Evolutionary conservation across 257 asterid species (phyloP).

Genomic region (Forsythia viridissima): DNA sequence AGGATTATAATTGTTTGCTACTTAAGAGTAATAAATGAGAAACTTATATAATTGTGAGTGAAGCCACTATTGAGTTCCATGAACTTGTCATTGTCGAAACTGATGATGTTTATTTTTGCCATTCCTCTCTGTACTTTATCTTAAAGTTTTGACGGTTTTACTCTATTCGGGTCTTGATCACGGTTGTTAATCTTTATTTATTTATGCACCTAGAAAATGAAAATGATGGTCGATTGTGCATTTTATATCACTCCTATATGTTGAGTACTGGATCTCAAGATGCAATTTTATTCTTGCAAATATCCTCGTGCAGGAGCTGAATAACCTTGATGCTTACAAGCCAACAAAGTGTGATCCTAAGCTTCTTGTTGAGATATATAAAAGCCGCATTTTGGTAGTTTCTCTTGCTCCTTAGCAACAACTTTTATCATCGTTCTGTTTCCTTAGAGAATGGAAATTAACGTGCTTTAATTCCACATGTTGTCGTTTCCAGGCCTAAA

Average conservation of each 20-base stretch:
- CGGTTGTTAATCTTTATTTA: neutral
- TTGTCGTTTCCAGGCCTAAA: slow-evolving; percentile 27
- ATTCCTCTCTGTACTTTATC: neutral
- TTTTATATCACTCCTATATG: neutral
- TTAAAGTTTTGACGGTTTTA: too few relatives aligned
- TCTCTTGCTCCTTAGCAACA: neutral
- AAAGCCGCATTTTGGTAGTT: slow-evolving; percentile 31
- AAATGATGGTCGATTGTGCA: neutral
- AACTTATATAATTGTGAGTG: neutral
- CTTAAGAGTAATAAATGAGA: neutral
- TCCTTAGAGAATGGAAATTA: neutral
- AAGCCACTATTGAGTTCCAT: neutral
- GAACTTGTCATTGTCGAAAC: neutral
- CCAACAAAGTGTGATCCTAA: slow-evolving; percentile 40
- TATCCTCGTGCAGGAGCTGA: slow-evolving; percentile 40
- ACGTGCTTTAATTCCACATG: neutral
- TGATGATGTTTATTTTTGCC: neutral
- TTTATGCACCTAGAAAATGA: neutral
- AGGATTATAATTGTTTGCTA: neutral
- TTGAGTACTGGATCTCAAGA: neutral
- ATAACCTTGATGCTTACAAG: slow-evolving; percentile 53
- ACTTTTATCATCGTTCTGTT: neutral
- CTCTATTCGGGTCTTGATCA: neutral
- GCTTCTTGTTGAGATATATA: slow-evolving; percentile 11
- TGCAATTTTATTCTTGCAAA: neutral